Conservation (phyloP, 257 asterid genomes). For the Forsythia suspensa region DNA sequence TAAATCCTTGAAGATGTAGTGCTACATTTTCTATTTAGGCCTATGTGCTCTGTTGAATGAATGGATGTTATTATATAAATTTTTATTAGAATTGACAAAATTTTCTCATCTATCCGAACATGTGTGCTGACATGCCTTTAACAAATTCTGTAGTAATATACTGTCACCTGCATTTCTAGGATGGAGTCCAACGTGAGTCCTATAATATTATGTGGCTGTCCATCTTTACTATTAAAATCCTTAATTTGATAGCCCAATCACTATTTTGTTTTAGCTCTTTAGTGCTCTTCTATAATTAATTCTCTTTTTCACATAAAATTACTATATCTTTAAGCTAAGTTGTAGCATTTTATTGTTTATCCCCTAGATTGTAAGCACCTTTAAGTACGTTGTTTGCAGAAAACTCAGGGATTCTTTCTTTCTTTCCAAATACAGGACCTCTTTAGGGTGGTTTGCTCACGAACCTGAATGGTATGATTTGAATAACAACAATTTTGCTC, state of each 20-base stretch:
- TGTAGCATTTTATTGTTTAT: background rate
- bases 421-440: conserved; percentile 55
- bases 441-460: conserved; percentile 93
- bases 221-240: background rate
- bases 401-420: background rate
- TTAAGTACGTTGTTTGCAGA: background rate
- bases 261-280: conserved; percentile 1
- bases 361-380: background rate
- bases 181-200: background rate
- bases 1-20: background rate
- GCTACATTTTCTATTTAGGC: background rate
- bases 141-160: background rate
- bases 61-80: background rate
- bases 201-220: background rate
- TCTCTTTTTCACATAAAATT: conserved; percentile 3
- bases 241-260: background rate
- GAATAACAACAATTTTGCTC: conserved; percentile 72
- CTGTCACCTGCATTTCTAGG: background rate
- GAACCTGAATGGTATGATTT: conserved; percentile 88
- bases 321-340: conserved; percentile 7
- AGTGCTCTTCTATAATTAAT: background rate
- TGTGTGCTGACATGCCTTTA: background rate
- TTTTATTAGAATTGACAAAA: background rate
- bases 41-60: background rate
- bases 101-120: background rate